A percentile compares a stretch with the other conserved stretches of the same genome.
phyloP scores from a whole-genome alignment of 331 rosid genomes.

The Erythrophleum ivorense region DNA sequence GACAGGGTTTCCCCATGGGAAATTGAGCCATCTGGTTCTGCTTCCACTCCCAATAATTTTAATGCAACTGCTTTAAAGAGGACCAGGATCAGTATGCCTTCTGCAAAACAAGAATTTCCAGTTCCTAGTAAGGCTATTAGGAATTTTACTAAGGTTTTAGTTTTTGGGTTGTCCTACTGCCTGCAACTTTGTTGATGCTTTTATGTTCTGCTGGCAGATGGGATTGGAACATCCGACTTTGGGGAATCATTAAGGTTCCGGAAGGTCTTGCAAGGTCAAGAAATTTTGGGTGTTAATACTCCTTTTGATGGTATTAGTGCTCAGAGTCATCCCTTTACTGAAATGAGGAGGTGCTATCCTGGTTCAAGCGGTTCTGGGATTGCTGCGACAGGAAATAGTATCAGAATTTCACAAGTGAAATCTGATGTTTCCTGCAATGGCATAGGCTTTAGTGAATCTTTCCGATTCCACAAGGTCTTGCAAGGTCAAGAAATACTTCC shows the following conservation, averaged over 20 bases:
- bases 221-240: conserved; percentile 88
- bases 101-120: conserved; percentile 69
- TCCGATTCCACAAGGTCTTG: conserved; percentile 98
- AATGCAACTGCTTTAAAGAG: conserved; percentile 83
- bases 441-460: conserved; percentile 81
- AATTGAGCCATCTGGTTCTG: conserved; percentile 83
- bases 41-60: conserved; percentile 61
- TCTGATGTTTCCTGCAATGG: conserved; percentile 69
- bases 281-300: conserved; percentile 77
- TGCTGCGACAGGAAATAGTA: conserved; percentile 58
- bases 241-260: conserved; percentile 95
- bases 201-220: conserved; percentile 58
- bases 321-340: conserved; percentile 60
- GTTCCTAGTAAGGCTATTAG: conserved; percentile 62
- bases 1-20: conserved; percentile 99
- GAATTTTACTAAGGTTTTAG: not conserved
- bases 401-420: conserved; percentile 52
- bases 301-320: conserved; percentile 60
- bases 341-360: conserved; percentile 72
- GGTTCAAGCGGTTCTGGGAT: conserved; percentile 64
- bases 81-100: conserved; percentile 67
- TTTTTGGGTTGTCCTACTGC: not conserved
- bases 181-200: conserved; percentile 29
- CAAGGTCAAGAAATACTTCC: conserved; percentile 99
- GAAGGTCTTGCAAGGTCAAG: conserved; percentile 99